Conservation (phyloP, 169 alveolate species). For the Plasmodium sp. region DNA sequence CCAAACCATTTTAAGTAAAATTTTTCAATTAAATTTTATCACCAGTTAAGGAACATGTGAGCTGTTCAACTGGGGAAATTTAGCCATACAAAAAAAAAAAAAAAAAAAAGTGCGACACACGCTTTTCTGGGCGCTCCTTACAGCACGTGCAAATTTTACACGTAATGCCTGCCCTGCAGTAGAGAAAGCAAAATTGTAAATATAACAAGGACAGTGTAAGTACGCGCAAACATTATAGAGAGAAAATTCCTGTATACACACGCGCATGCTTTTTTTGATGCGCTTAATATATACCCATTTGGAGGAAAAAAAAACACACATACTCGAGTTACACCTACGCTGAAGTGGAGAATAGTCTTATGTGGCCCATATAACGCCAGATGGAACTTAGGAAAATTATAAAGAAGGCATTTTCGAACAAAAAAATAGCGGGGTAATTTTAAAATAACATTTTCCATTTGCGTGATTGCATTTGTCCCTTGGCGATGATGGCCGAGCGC, state of each 20-base stretch:
- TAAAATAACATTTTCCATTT: constrained; percentile 6
- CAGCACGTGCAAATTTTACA: background rate
- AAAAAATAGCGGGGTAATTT: background rate
- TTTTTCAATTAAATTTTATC: background rate
- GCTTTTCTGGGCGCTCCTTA: background rate
- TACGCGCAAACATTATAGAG: background rate
- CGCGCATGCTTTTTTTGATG: background rate
- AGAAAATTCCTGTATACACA: background rate
- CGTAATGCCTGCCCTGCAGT: background rate
- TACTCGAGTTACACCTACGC: background rate
- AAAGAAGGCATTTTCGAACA: background rate
- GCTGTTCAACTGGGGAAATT: background rate
- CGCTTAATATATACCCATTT: background rate
- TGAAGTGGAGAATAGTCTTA: background rate
- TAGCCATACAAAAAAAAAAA: background rate
- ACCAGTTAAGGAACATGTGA: background rate
- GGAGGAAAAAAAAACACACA: background rate
- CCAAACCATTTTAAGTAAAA: background rate
- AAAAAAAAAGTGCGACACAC: background rate
- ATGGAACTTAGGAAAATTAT: background rate
- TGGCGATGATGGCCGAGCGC: background rate
- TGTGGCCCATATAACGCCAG: background rate
- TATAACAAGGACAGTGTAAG: background rate
- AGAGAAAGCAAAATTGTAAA: background rate
- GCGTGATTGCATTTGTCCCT: background rate